These are phyloP conservation scores for Penicillium coprophilum DNA, from an alignment of 495 filamentous ascomycete species.

Conservation along the genomic window DNA sequence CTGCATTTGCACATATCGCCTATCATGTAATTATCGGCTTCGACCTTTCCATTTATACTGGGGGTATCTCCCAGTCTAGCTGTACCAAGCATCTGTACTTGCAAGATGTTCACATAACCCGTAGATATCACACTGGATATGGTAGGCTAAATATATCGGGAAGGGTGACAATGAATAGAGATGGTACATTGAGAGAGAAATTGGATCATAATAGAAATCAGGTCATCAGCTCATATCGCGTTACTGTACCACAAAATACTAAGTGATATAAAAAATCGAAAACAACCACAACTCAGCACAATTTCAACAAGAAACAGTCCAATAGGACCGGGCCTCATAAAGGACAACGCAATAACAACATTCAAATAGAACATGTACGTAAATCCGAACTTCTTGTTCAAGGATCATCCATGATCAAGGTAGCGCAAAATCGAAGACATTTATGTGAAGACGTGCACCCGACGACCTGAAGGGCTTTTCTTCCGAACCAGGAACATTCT, in stretches of 20 bases:
- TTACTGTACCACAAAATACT: constrained; percentile 23
- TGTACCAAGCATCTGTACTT: background rate
- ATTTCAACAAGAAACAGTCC: constrained; percentile 13
- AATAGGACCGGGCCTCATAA: constrained; percentile 17
- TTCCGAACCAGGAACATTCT: constrained; percentile 63
- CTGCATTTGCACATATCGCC: background rate
- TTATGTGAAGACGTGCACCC: constrained; percentile 40
- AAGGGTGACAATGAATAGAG: constrained; percentile 1
- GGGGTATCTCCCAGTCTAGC: background rate
- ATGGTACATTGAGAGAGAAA: constrained; percentile 8
- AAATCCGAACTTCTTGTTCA: constrained; percentile 2
- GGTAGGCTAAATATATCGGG: background rate
- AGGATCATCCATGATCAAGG: background rate
- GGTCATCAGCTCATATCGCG: constrained; percentile 33
- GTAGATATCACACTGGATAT: background rate
- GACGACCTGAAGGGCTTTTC: constrained; percentile 47
- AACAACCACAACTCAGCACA: constrained; percentile 30
- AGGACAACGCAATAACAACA: constrained; percentile 9
- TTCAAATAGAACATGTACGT: constrained; percentile 7
- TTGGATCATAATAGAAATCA: constrained; percentile 13
- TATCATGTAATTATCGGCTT: background rate
- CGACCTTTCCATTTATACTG: background rate
- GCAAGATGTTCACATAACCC: background rate
- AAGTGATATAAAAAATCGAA: constrained; percentile 9
- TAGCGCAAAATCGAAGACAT: background rate